Conservation (phyloP, 805 yeast species). For the Vanderwaltozyma polyspora region DNA sequence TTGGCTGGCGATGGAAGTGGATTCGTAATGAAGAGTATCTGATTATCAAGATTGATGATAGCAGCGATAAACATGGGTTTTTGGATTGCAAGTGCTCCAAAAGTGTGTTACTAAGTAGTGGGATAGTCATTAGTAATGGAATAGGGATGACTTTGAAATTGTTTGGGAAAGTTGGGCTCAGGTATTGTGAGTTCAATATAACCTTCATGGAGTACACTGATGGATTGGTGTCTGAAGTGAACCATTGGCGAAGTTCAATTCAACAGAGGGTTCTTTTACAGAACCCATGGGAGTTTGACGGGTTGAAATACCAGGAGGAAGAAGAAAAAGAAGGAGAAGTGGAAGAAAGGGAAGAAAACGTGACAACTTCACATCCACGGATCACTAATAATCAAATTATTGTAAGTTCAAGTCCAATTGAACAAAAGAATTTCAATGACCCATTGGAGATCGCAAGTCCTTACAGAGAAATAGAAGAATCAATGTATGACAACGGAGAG, state of each 20-base stretch:
- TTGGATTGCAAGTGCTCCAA: conserved; percentile 22
- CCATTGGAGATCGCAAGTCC: conserved; percentile 17
- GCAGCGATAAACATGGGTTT: conserved; percentile 3
- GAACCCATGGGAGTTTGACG: conserved; percentile 27
- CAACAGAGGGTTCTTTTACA: conserved; percentile 14
- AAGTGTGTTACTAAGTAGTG: conserved; percentile 12
- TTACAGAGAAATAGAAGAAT: conserved; percentile 1
- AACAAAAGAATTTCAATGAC: too few relatives aligned
- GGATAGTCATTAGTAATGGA: conserved; percentile 13
- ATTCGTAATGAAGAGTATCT: conserved; percentile 11
- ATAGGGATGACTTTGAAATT: conserved; percentile 20
- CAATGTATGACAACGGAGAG: background rate
- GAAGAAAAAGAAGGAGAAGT: too few relatives aligned
- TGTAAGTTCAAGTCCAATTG: too few relatives aligned
- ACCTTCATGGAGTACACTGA: conserved; percentile 16
- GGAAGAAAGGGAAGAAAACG: background rate
- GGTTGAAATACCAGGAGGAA: too few relatives aligned
- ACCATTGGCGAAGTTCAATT: conserved; percentile 29
- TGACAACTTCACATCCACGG: background rate
- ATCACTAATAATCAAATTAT: too few relatives aligned
- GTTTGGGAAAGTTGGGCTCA: conserved; percentile 17
- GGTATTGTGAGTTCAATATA: conserved; percentile 24
- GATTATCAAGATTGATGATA: conserved; percentile 17
- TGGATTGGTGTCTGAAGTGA: conserved; percentile 23
- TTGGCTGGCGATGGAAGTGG: conserved; percentile 16